phyloP scores from a whole-genome alignment of 192 early-diverging fungal species.

The Entomortierella lignicola region DNA sequence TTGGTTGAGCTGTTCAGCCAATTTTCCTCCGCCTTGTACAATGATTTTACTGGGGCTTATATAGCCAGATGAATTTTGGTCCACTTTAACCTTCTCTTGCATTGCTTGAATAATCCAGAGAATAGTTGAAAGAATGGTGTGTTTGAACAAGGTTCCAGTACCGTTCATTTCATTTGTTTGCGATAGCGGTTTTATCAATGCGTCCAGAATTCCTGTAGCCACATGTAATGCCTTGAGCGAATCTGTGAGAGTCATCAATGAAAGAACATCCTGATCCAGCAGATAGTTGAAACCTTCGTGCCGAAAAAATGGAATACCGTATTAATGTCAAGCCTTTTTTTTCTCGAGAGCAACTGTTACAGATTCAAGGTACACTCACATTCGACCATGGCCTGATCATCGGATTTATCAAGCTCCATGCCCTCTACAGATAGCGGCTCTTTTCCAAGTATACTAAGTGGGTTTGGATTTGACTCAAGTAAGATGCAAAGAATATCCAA shows the following conservation, averaged over 20 bases:
- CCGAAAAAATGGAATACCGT: too few species aligned
- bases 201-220: slow-evolving; percentile 45
- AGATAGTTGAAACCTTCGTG: slow-evolving; percentile 43
- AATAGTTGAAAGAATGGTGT: slow-evolving; percentile 24
- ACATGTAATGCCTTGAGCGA: slow-evolving; percentile 50
- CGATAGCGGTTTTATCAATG: slow-evolving; percentile 27
- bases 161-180: slow-evolving; percentile 24
- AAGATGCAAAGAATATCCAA: slow-evolving; percentile 60
- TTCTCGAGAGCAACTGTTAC: too few species aligned
- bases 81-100: slow-evolving; percentile 13
- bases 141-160: slow-evolving; percentile 20
- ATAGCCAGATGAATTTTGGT: neutral
- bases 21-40: slow-evolving; percentile 8
- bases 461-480: slow-evolving; percentile 52
- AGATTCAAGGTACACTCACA: slow-evolving; percentile 21
- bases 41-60: neutral
- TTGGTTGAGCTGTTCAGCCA: slow-evolving; percentile 23
- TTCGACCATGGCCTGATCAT: slow-evolving; percentile 28
- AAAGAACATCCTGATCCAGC: slow-evolving; percentile 24
- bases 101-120: slow-evolving; percentile 49
- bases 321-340: too few species aligned
- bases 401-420: slow-evolving; percentile 39
- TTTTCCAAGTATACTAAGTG: slow-evolving; percentile 41
- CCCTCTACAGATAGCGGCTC: neutral
- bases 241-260: slow-evolving; percentile 18